A percentile compares a stretch with the other conserved stretches of the same genome.
These are phyloP conservation scores for Ceratocystis cacaofunesta DNA, from an alignment of 2,329 filamentous ascomycete genomes.

Conservation along the genomic window DNA sequence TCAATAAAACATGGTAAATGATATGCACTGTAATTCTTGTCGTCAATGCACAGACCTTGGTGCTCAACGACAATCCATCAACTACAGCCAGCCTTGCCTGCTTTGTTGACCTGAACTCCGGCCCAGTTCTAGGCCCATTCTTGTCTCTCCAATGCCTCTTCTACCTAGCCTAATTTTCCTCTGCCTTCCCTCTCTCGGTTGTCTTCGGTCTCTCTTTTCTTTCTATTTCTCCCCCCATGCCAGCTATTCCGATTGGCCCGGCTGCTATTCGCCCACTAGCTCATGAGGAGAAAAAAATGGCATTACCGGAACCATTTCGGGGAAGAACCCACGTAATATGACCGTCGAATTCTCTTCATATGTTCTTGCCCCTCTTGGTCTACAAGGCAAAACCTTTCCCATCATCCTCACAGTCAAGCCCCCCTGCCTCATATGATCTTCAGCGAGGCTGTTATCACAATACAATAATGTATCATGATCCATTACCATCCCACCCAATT, in stretches of 20 bases:
- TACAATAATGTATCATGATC: too few species aligned
- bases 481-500: too few species aligned
- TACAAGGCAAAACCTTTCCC: too few species aligned
- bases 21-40: neutral
- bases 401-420: too few species aligned
- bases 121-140: neutral
- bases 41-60: neutral
- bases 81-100: neutral
- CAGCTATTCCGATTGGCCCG: neutral
- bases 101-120: neutral
- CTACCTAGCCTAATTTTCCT: neutral
- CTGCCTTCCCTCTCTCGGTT: neutral
- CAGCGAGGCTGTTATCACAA: too few species aligned
- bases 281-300: neutral
- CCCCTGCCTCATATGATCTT: too few species aligned
- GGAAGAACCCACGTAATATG: neutral
- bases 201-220: neutral
- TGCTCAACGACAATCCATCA: neutral
- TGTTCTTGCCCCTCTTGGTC: too few species aligned
- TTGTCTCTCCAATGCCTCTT: neutral
- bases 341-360: too few species aligned
- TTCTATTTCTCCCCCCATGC: neutral
- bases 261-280: neutral
- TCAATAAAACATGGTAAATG: neutral
- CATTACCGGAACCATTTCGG: neutral